Percentiles rank a stretch among this genome's conserved stretches.
Evolutionary conservation across 2,329 filamentous ascomycete genomes (phyloP).

Genomic region (Aspergillus arachidicola): DNA sequence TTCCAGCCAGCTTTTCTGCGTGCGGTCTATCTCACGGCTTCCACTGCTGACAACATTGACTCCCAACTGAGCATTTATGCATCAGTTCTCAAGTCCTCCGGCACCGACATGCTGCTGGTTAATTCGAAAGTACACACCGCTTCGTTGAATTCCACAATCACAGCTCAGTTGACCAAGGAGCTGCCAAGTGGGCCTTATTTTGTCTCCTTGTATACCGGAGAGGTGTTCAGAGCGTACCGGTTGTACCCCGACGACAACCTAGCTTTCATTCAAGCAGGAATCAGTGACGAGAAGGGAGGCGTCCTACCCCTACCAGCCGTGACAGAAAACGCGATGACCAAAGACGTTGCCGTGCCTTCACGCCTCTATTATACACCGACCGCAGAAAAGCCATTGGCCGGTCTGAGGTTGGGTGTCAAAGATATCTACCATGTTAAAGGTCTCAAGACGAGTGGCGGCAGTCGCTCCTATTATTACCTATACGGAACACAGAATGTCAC

Average conservation of each 20-base stretch:
- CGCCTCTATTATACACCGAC: slow-evolving; percentile 61
- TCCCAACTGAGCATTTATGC: background rate
- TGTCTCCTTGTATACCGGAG: slow-evolving; percentile 44
- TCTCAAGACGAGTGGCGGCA: slow-evolving; percentile 59
- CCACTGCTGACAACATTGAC: slow-evolving; percentile 1
- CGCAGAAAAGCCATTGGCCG: slow-evolving; percentile 58
- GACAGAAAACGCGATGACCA: slow-evolving; percentile 26
- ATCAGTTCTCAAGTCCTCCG: background rate
- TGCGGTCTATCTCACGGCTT: background rate
- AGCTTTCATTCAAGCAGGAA: slow-evolving; percentile 53
- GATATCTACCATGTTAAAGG: slow-evolving; percentile 64
- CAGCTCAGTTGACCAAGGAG: slow-evolving; percentile 9
- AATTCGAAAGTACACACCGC: background rate
- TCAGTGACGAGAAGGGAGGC: slow-evolving; percentile 27
- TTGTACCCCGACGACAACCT: slow-evolving; percentile 54
- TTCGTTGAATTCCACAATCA: background rate
- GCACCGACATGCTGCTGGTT: slow-evolving; percentile 9
- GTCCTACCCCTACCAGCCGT: slow-evolving; percentile 20
- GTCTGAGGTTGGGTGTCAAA: slow-evolving; percentile 61
- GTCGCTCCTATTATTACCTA: slow-evolving; percentile 59
- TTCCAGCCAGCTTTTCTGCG: slow-evolving; percentile 19
- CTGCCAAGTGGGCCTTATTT: slow-evolving; percentile 56
- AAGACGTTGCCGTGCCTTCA: slow-evolving; percentile 59
- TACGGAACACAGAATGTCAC: slow-evolving; percentile 52
- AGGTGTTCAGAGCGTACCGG: slow-evolving; percentile 52